Conservation (phyloP, 805 yeast genomes). For the Lipomyces yamadae region DNA sequence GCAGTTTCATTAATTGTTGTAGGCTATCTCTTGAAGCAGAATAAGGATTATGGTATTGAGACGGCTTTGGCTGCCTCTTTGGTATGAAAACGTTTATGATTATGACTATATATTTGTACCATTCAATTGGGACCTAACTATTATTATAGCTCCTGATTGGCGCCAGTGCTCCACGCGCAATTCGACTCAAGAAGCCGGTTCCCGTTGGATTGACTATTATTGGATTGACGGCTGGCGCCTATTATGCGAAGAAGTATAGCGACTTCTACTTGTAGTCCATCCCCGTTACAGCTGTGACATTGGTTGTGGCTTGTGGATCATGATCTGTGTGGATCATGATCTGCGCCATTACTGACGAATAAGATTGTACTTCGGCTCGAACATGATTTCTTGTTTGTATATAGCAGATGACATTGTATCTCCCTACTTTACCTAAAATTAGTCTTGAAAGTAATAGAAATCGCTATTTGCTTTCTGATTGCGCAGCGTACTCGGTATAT, state of each 20-base stretch:
- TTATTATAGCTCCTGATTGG: slow-evolving; percentile 51
- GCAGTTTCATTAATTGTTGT: background rate
- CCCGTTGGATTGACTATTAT: slow-evolving; percentile 68
- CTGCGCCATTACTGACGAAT: background rate
- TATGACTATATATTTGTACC: background rate
- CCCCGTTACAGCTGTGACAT: background rate
- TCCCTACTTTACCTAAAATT: background rate
- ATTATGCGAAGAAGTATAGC: slow-evolving; percentile 75
- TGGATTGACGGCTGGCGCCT: slow-evolving; percentile 67
- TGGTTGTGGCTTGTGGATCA: background rate
- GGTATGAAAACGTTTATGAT: slow-evolving; percentile 40
- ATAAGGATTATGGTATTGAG: slow-evolving; percentile 81
- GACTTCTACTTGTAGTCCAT: slow-evolving; percentile 57
- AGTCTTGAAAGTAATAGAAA: background rate
- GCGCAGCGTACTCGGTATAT: background rate
- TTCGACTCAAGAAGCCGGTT: slow-evolving; percentile 70
- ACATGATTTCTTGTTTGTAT: background rate
- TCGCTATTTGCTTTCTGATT: background rate
- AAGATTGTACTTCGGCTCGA: background rate
- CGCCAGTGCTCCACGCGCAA: slow-evolving; percentile 75
- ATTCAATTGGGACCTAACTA: background rate
- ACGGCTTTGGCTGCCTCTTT: slow-evolving; percentile 75
- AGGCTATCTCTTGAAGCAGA: slow-evolving; percentile 73
- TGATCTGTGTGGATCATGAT: background rate
- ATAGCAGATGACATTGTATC: background rate